Evolutionary conservation across 1,139 yeast genomes (phyloP).

Genomic region (Suhomyces bokatorum): DNA sequence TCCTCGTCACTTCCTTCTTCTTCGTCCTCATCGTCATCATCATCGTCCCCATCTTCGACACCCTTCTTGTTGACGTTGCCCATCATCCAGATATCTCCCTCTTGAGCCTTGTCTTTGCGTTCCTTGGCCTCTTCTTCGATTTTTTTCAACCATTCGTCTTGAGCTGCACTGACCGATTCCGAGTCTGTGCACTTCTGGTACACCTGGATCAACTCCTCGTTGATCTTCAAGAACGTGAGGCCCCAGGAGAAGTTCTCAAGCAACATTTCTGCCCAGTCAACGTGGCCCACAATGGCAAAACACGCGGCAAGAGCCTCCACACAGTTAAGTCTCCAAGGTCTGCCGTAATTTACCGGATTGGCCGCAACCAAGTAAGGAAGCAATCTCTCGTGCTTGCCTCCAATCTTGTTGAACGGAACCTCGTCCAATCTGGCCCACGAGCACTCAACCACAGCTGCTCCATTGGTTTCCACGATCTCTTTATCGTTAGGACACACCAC

Average conservation of each 20-base stretch:
- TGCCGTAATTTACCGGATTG: slow-evolving; percentile 94
- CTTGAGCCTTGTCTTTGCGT: slow-evolving; percentile 53
- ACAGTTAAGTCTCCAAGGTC: slow-evolving; percentile 94
- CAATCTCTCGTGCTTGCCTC: slow-evolving; percentile 85
- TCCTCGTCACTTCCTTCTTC: slow-evolving; percentile 2
- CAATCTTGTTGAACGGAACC: slow-evolving; percentile 89
- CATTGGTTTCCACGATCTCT: slow-evolving; percentile 72
- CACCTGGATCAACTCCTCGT: slow-evolving; percentile 70
- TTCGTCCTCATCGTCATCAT: slow-evolving; percentile 14
- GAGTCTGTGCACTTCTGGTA: slow-evolving; percentile 83
- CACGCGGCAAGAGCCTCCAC: slow-evolving; percentile 98
- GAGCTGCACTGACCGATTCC: slow-evolving; percentile 70
- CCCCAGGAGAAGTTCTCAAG: slow-evolving; percentile 93
- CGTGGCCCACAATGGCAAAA: slow-evolving; percentile 89
- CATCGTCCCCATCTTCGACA: slow-evolving; percentile 9
- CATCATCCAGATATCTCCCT: slow-evolving; percentile 72
- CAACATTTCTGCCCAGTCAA: slow-evolving; percentile 82
- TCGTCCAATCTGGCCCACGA: slow-evolving; percentile 98
- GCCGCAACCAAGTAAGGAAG: slow-evolving; percentile 94
- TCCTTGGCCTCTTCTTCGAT: slow-evolving; percentile 69
- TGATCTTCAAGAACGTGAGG: slow-evolving; percentile 75
- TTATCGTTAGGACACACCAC: slow-evolving; percentile 90
- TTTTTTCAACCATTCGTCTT: slow-evolving; percentile 70
- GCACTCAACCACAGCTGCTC: slow-evolving; percentile 97
- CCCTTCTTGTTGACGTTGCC: slow-evolving; percentile 66